Evolutionary conservation across 2,329 filamentous ascomycete genomes (phyloP).

Genomic region (Aspergillus sp.): DNA sequence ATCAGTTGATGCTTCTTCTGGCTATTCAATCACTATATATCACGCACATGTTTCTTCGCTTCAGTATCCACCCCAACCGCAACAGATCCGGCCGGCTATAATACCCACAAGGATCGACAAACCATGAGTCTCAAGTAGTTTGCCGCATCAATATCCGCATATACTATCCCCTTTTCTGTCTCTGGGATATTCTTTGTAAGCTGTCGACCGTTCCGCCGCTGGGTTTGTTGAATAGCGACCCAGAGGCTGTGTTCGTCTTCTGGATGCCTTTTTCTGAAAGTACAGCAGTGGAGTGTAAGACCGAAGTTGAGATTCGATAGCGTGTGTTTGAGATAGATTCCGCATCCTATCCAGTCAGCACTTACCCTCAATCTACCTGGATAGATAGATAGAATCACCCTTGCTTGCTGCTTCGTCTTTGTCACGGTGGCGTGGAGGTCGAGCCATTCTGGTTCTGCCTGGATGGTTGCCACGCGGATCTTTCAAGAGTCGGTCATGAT

Average conservation of each 20-base stretch:
- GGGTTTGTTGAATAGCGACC: slow-evolving; percentile 36
- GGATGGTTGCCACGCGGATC: slow-evolving; percentile 20
- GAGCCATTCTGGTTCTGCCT: slow-evolving; percentile 58
- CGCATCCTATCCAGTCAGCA: too few relatives aligned
- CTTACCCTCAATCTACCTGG: too few relatives aligned
- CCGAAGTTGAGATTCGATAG: slow-evolving; percentile 54
- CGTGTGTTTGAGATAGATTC: slow-evolving; percentile 50
- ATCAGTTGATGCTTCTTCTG: too few relatives aligned
- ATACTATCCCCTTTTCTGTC: slow-evolving; percentile 44
- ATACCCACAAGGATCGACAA: background rate
- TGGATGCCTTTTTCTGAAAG: slow-evolving; percentile 43
- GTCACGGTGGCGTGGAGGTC: slow-evolving; percentile 51
- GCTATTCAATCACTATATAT: too few relatives aligned
- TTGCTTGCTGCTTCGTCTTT: slow-evolving; percentile 46
- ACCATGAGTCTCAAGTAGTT: slow-evolving; percentile 22
- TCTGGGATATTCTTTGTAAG: slow-evolving; percentile 34
- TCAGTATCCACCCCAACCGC: background rate
- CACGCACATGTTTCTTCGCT: background rate
- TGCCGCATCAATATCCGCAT: slow-evolving; percentile 45
- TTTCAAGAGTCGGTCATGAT: too few relatives aligned
- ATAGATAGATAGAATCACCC: too few relatives aligned
- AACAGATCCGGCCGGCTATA: slow-evolving; percentile 1
- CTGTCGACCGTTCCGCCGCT: slow-evolving; percentile 46
- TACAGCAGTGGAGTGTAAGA: slow-evolving; percentile 50
- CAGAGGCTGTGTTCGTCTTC: slow-evolving; percentile 37